A percentile compares a stretch with the other conserved stretches of the same genome.
phyloP scores from a whole-genome alignment of 2,329 filamentous ascomycete species.

The Fusarium coffeatum region DNA sequence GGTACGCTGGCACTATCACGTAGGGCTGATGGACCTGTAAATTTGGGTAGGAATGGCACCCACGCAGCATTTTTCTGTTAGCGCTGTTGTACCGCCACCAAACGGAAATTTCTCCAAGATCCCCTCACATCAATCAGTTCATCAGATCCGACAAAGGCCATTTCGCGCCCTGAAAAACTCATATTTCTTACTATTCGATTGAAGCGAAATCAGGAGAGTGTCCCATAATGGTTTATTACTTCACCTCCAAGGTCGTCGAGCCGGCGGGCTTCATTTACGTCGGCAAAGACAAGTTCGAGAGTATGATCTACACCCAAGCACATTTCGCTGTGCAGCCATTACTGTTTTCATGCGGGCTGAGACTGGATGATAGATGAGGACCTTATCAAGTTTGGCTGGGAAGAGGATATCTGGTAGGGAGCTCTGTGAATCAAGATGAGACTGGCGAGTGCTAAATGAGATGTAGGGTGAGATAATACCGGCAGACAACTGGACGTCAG shows the following conservation, averaged over 20 bases:
- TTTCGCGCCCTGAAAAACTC: not conserved
- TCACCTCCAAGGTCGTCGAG: slow-evolving; percentile 84
- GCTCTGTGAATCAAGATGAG: not conserved
- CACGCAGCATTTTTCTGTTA: slow-evolving; percentile 15
- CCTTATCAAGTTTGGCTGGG: slow-evolving; percentile 92
- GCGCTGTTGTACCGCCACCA: slow-evolving; percentile 20
- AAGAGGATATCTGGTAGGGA: slow-evolving; percentile 90
- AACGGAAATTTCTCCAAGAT: slow-evolving; percentile 41
- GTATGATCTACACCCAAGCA: slow-evolving; percentile 64
- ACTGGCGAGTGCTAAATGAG: slow-evolving; percentile 15
- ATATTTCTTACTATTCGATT: no score
- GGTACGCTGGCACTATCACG: not conserved
- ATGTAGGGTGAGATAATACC: slow-evolving; percentile 36
- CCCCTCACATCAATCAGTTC: slow-evolving; percentile 33
- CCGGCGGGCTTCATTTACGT: slow-evolving; percentile 93
- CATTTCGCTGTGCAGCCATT: slow-evolving; percentile 7
- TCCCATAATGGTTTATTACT: slow-evolving; percentile 88
- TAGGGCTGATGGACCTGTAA: not conserved
- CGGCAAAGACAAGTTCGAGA: slow-evolving; percentile 99
- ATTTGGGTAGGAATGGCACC: not conserved
- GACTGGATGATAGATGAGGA: slow-evolving; percentile 79
- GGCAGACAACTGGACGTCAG: not conserved
- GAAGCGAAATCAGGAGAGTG: accelerated
- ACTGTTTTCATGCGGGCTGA: slow-evolving; percentile 29
- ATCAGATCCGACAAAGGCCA: not conserved